Evolutionary conservation across 192 early-diverging fungal species (phyloP), one percentile per base, ranked within the genome.

Genomic region (Gaertneriomyces sp.): DNA sequence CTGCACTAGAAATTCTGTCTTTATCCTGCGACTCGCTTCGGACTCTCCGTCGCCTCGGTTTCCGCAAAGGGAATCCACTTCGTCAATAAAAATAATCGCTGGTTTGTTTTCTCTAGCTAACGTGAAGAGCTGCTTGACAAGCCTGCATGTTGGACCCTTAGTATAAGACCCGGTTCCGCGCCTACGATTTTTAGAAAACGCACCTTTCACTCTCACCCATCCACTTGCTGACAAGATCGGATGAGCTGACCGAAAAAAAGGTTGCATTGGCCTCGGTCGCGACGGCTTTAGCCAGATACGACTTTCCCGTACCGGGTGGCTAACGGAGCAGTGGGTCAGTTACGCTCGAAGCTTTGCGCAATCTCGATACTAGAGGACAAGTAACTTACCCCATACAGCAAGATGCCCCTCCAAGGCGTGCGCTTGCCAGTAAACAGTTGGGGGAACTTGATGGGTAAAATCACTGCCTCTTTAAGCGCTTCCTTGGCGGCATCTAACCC

Each of bases 141-240:
- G 82, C 73, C 91, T 87, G 54, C 8, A n/a, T 43, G 38, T 38
- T 19, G 14, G 55, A 57, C 16, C 33, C 16, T 20, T 14, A 33
- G 40, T 70, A 14, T 2, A 72, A 52, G 50, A 73, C 41, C 19
- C 12, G 67, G 43, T 1, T 3, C 40, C 2, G 14, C 33, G 16
- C 61, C n/a, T 52, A 1, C 16, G 56, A 49, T 0, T 20, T 20
- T 25, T 0, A 38, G 50, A 14, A 2, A 17, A 49, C 56, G 53
- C 61, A 82, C 88, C 91, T 78, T 75, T 98, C 96, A 81, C 88
- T 89, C 75, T 99, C 95, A 52, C 96, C 95, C 90, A 99, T 97
- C 94, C 94, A 99, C 81, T 97, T 99, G 72, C 88, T 90, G n/a
- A 99, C 95, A 54, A 99, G 80, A 76, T 99, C 96, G 4, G 95